Conservation (phyloP, 2,329 filamentous ascomycete genomes). For the Colletotrichum plurivorum region DNA sequence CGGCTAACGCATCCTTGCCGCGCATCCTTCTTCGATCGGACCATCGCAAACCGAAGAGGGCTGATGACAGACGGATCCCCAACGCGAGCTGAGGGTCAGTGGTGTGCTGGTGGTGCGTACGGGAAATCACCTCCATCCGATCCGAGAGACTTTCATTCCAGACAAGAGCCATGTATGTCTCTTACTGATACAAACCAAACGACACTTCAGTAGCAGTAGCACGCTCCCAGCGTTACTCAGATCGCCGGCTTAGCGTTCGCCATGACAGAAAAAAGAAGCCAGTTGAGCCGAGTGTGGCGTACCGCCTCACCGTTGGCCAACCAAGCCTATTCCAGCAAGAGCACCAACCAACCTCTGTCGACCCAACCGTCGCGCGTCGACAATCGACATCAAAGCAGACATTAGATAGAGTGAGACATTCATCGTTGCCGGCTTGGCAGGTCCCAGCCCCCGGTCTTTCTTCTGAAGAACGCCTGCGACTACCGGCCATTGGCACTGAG, state of each 20-base stretch:
- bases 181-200: constrained; percentile 19
- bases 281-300: constrained; percentile 1
- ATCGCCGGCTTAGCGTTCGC: constrained; percentile 11
- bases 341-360: neutral
- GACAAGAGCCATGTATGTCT: constrained; percentile 14
- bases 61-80: constrained; percentile 10
- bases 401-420: constrained; percentile 18
- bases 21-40: constrained; percentile 34
- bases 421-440: constrained; percentile 26
- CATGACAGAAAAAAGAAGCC: constrained; percentile 8
- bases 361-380: neutral
- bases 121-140: neutral
- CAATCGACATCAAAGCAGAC: constrained; percentile 3
- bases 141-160: neutral
- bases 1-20: constrained; percentile 31
- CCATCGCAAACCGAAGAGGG: constrained; percentile 26
- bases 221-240: constrained; percentile 11
- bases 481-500: constrained; percentile 1
- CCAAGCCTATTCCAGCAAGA: constrained; percentile 13
- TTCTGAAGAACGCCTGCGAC: constrained; percentile 1
- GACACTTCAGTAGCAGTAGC: neutral
- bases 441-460: constrained; percentile 11
- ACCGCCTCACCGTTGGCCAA: constrained; percentile 26
- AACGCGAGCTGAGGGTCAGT: neutral
- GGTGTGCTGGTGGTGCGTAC: constrained; percentile 1